Evolutionary conservation across 768 basidiomycete species (phyloP).

Genomic region (Polyporus arcularius): DNA sequence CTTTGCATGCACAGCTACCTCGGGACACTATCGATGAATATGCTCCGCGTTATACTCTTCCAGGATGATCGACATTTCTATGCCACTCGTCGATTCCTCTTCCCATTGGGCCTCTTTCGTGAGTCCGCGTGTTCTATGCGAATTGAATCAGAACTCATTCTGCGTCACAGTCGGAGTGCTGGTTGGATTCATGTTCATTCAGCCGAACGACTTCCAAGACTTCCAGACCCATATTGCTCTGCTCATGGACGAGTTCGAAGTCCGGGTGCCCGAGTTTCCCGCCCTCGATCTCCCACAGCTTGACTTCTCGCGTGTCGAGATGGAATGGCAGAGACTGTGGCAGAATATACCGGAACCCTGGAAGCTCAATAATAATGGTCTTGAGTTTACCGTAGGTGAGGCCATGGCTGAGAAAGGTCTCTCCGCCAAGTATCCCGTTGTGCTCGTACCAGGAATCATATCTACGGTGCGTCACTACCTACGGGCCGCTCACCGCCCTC

Average conservation of each 20-base stretch:
- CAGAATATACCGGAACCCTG: conserved; percentile 77
- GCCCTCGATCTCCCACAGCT: conserved; percentile 67
- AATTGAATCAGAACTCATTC: not conserved
- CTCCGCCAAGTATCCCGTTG: conserved; percentile 72
- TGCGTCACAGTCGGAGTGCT: conserved; percentile 57
- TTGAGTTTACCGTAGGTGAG: conserved; percentile 80
- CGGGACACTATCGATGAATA: too few relatives aligned
- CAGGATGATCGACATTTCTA: conserved; percentile 28
- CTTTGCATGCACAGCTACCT: not conserved
- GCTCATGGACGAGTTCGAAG: conserved; percentile 69
- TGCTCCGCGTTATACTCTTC: not conserved
- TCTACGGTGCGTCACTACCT: conserved; percentile 63
- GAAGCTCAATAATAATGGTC: conserved; percentile 78
- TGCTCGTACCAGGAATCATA: conserved; percentile 88
- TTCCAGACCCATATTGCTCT: conserved; percentile 69
- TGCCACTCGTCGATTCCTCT: conserved; percentile 56
- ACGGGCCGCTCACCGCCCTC: conserved; percentile 53
- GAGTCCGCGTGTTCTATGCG: conserved; percentile 32
- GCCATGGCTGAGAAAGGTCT: conserved; percentile 63
- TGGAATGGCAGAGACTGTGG: conserved; percentile 69
- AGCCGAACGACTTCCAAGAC: conserved; percentile 65
- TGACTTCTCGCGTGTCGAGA: conserved; percentile 67
- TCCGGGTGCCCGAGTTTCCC: conserved; percentile 63
- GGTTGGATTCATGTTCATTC: conserved; percentile 64
- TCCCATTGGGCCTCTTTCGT: conserved; percentile 69